Base-by-base conservation (phyloP, 345 rosid species). In the Rubroshorea leprosula region DNA sequence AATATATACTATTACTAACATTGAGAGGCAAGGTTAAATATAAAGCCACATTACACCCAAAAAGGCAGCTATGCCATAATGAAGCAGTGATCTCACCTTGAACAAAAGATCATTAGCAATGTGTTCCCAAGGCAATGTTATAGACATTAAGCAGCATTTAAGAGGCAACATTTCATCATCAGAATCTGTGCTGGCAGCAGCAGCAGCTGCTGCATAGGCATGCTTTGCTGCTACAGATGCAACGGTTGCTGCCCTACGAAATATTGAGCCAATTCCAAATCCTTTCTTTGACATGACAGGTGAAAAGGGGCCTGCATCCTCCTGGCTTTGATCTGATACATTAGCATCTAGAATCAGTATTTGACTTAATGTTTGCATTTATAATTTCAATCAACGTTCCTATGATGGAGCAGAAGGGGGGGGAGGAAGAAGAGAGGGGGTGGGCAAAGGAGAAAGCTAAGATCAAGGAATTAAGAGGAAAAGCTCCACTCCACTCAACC, bases 221-320 rank as follows among this genome's bases (percentile, higher is more conserved):
- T 90, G 85, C 71, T 87, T 94, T 69, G 97, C 97, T 44, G 99
- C 97, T 58, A 80, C 85, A 71, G 95, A 83, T 58, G 96, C 97
- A 77, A 84, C 87, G 46, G 89, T 71, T 67, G 96, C 99, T 49
- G 97, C 99, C 83, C 77, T 87, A 50, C 76, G 80, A 67, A 90
- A 71, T 62, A 90, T 75, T 52, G 95, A 82, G 59, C 99, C 93
- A 56, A 94, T 80, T 39, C 86, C 88, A 58, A 81, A 78, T 66
- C 93, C 92, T 70, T 65, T 73, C 78, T 82, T 90, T 51, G 93
- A 85, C 59, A 73, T 66, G 59, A 87, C 84, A 44, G 97, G 93
- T 65, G 96, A 86, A 76, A 79, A 82, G 13, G 87, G 87, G 52
- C 96, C 95, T 31, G 66, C 64, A 65, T 85, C 92, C 65, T 80